Evolutionary conservation across 345 rosid species (phyloP), one percentile per base, ranked within the genome.

Genomic region (Mallotus nudiflorus): DNA sequence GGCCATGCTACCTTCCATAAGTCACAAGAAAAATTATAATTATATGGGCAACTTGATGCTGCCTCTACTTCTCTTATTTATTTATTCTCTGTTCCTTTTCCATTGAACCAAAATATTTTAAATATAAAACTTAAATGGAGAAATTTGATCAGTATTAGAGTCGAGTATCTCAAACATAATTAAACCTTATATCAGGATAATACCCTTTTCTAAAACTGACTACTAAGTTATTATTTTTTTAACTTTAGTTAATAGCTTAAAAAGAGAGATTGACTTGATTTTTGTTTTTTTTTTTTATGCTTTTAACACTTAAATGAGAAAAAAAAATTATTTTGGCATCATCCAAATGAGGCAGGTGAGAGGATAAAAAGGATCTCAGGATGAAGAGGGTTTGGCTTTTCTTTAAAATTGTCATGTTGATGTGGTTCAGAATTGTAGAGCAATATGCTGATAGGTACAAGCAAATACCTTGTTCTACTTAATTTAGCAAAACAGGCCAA

Each of bases 21-120:
- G 25, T 35, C 37, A 24, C 60, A 70, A 29, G 62, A 62, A 55
- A 42, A 42, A 22, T 1, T 12, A 42, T 4, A 42, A 42, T 22
- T 48, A 37, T 24, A 4, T 25, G 62, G 60, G 42, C 75, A 64
- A 54, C 56, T 72, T 64, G n/a, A n/a, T n/a, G 57, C 64, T 29
- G 15, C 9, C 49, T 64, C 0, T 40, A 18, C 27, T 33, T n/a
- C 18, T 45, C 3, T 49, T 12, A 45, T 15, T 15, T 13, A 8
- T 11, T 28, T 12, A 25, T 9, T 40, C 53, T 19, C 53, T 37
- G 54, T 24, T 28, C 35, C 9, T 16, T 33, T 33, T 33, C 4
- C 37, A 33, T 33, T 3, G 6, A 33, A 33, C 37, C 3, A 33
- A 33, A 6, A 33, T 6, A 3, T 33, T 42, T 5, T 12, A n/a